Base-by-base conservation (phyloP, 1,284 basidiomycete genomes). In the Cystobasidiaceae sp. region DNA sequence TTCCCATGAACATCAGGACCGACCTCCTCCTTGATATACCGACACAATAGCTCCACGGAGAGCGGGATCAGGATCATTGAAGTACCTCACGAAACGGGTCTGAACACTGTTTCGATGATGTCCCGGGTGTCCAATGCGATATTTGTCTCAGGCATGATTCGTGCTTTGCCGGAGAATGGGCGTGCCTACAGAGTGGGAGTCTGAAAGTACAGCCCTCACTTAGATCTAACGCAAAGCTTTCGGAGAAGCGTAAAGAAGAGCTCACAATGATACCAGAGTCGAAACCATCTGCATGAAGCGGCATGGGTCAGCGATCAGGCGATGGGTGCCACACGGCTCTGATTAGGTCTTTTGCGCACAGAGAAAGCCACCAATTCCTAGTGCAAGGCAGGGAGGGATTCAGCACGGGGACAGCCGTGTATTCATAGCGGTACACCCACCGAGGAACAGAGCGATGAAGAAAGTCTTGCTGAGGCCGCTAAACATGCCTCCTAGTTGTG, bases 211-310 rank as follows among this genome's bases (percentile, higher is more conserved):
- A 5, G 9, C 25, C 11, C 23, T 28, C 5, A 32, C 21, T 34
- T 11, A 33, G 11, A n/a, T 33, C n/a, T n/a, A n/a, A n/a, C 3
- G 27, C 57, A 17, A 46, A 21, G 11, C 28, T 49, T 30, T n/a
- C 46, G 43, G 39, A n/a, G 43, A 28, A 6, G 8, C 15, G 11
- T 4, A 13, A 41, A 23, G 37, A 11, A 17, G 15, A 15, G 44
- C 52, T 11, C n/a, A 56, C 52, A 56, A 62, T 62, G 21, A 62
- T 62, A 34, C 57, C 57, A 37, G 45, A 49, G 32, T 60, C 57
- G 32, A 49, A 60, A 25, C 57, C 57, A 39, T 60, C 44, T 49
- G 33, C n/a, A n/a, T 8, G 41, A 21, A 37, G n/a, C n/a, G 51
- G 23, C 15, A 44, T 43, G n/a, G n/a, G 8, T 21, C 3, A 19